Evolutionary conservation across 495 filamentous ascomycete species (phyloP), one percentile per base, ranked within the genome.

Genomic region (Penicillium angulare): DNA sequence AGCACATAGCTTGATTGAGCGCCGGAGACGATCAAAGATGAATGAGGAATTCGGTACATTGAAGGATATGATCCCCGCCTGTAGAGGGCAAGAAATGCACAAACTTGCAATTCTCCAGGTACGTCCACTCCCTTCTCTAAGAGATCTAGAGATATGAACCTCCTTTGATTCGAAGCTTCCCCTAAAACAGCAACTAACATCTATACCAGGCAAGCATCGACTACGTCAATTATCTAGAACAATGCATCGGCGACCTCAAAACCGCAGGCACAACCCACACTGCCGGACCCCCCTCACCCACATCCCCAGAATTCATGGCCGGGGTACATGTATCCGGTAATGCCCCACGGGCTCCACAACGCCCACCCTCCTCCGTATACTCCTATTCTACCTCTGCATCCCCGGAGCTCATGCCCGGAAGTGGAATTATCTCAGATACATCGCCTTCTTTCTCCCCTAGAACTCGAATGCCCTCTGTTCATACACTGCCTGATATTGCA

Each of bases 81-180:
- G 93, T 61, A 65, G 54, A 23, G 90, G 90, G 16, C 86, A 89
- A 51, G 91, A 96, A 61, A 98, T 98, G 93, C 93, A 98, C 70
- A 98, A 98, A 74, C 78, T 98, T 41, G 91, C 90, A 2, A 97
- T 98, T 53, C 75, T 98, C 40, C 90, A 96, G 84, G 93, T 93
- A 69, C 48, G 77, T 68, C 38, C 22, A 9, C 13, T n/a, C 17
- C 20, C 2, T 1, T 21, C 1, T 22, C 24, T 17, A 9, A n/a
- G 7, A n/a, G n/a, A n/a, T n/a, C n/a, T n/a, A n/a, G n/a, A n/a
- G n/a, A n/a, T n/a, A n/a, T n/a, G n/a, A n/a, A n/a, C n/a, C n/a
- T n/a, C n/a, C n/a, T n/a, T n/a, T n/a, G n/a, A n/a, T n/a, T n/a
- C n/a, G n/a, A n/a, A n/a, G n/a, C n/a, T n/a, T 15, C 15, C n/a